Conservation (phyloP, 345 rosid species). For the Litchi chinensis region DNA sequence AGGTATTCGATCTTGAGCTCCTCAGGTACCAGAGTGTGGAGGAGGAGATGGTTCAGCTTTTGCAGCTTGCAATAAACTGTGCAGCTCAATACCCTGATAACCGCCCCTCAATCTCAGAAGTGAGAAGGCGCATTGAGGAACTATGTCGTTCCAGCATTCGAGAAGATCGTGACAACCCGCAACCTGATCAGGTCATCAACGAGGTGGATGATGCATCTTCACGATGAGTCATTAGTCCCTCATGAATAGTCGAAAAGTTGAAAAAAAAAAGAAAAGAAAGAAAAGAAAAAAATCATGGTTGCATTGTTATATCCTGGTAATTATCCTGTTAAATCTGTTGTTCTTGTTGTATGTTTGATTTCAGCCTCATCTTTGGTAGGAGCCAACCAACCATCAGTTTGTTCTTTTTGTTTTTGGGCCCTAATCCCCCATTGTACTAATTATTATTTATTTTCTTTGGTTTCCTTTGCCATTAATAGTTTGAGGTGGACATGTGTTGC, state of each 20-base stretch:
- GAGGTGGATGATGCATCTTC: slow-evolving; percentile 31
- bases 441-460: background rate
- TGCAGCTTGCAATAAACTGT: slow-evolving; percentile 89
- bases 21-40: slow-evolving; percentile 69
- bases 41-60: slow-evolving; percentile 81
- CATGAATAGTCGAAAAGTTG: slow-evolving; percentile 6
- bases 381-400: slow-evolving; percentile 25
- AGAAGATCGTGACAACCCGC: slow-evolving; percentile 23
- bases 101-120: slow-evolving; percentile 73
- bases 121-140: slow-evolving; percentile 59
- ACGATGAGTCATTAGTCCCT: slow-evolving; percentile 30
- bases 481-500: slow-evolving; percentile 33
- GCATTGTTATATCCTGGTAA: slow-evolving; percentile 21
- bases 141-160: slow-evolving; percentile 37
- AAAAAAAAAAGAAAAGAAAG: background rate
- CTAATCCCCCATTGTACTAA: slow-evolving; percentile 16
- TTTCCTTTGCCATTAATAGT: slow-evolving; percentile 16
- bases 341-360: slow-evolving; percentile 24
- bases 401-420: background rate
- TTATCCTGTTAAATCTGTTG: slow-evolving; percentile 24
- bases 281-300: slow-evolving; percentile 4
- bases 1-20: slow-evolving; percentile 90
- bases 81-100: slow-evolving; percentile 79
- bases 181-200: slow-evolving; percentile 28
- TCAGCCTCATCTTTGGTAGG: slow-evolving; percentile 26